Percentiles rank a stretch among this genome's conserved stretches.
These are phyloP conservation scores for Beauveria varroae DNA, from an alignment of 2,329 filamentous ascomycete genomes.

Conservation along the genomic window DNA sequence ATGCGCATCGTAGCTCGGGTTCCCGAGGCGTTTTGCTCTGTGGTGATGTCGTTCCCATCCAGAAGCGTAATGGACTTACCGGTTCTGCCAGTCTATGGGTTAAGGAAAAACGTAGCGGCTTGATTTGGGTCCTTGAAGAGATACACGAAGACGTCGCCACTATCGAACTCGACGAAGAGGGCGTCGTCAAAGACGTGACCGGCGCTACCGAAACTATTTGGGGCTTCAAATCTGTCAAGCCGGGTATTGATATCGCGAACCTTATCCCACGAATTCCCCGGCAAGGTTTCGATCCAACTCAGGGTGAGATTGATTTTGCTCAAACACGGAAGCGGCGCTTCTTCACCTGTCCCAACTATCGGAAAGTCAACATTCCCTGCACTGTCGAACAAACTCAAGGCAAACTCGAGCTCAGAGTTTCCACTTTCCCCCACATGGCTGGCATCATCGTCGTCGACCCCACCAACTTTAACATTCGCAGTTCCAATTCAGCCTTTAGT, in stretches of 20 bases:
- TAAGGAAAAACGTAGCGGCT: slow-evolving; percentile 86
- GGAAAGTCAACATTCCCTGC: slow-evolving; percentile 74
- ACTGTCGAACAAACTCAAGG: slow-evolving; percentile 67
- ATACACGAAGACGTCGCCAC: slow-evolving; percentile 89
- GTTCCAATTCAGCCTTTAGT: slow-evolving; percentile 91
- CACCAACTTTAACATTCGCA: slow-evolving; percentile 69
- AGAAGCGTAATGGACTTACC: slow-evolving; percentile 85
- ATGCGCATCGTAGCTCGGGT: slow-evolving; percentile 63
- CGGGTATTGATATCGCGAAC: slow-evolving; percentile 66
- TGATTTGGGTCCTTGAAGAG: slow-evolving; percentile 98
- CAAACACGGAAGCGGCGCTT: slow-evolving; percentile 65
- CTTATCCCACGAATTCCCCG: slow-evolving; percentile 79
- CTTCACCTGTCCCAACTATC: slow-evolving; percentile 76
- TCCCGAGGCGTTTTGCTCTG: slow-evolving; percentile 87
- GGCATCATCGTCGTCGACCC: slow-evolving; percentile 92
- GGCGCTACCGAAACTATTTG: slow-evolving; percentile 85
- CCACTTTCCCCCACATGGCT: slow-evolving; percentile 94
- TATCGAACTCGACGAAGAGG: slow-evolving; percentile 69
- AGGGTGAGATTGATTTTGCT: slow-evolving; percentile 69
- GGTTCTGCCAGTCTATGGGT: slow-evolving; percentile 97
- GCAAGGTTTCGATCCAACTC: slow-evolving; percentile 61
- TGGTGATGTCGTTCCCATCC: slow-evolving; percentile 96
- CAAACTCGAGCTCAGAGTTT: slow-evolving; percentile 69
- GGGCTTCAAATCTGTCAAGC: slow-evolving; percentile 60
- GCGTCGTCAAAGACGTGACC: slow-evolving; percentile 58